Conservation (phyloP, 768 basidiomycete genomes). For the Russula earlei region DNA sequence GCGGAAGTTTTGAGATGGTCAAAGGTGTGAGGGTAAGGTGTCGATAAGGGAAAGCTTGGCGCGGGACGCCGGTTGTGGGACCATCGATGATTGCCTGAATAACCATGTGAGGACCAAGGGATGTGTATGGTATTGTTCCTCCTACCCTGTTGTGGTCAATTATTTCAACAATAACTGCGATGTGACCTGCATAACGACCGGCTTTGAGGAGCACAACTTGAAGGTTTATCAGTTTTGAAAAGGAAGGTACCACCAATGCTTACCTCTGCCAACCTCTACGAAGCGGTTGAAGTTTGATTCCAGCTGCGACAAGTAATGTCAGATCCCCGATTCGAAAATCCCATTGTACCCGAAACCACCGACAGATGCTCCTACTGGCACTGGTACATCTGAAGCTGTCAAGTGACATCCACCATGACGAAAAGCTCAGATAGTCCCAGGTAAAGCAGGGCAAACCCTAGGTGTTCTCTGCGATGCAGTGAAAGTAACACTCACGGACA, state of each 20-base stretch:
- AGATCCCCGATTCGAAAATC: background rate
- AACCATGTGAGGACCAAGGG: background rate
- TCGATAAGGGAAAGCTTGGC: constrained; percentile 86
- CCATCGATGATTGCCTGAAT: constrained; percentile 90
- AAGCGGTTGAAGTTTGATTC: constrained; percentile 89
- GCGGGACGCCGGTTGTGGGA: constrained; percentile 82
- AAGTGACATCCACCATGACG: constrained; percentile 2
- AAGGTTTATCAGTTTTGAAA: background rate
- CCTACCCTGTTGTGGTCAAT: constrained; percentile 98
- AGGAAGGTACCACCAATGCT: constrained; percentile 18
- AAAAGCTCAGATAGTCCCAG: background rate
- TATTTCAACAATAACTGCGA: constrained; percentile 94
- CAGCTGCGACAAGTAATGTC: background rate
- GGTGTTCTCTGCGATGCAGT: background rate
- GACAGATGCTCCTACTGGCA: too few species aligned
- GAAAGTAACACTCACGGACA: constrained; percentile 14
- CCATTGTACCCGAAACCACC: background rate
- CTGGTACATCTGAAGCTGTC: background rate
- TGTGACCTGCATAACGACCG: constrained; percentile 78
- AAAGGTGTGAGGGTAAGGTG: constrained; percentile 87
- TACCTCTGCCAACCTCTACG: constrained; percentile 96
- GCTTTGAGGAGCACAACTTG: constrained; percentile 90
- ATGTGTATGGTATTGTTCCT: background rate
- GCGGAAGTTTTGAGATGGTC: constrained; percentile 74
- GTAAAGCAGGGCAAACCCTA: background rate